These are phyloP conservation scores for Halophytophthora polymorphica DNA, from an alignment of 352 stramenopile species.

Conservation along the genomic window DNA sequence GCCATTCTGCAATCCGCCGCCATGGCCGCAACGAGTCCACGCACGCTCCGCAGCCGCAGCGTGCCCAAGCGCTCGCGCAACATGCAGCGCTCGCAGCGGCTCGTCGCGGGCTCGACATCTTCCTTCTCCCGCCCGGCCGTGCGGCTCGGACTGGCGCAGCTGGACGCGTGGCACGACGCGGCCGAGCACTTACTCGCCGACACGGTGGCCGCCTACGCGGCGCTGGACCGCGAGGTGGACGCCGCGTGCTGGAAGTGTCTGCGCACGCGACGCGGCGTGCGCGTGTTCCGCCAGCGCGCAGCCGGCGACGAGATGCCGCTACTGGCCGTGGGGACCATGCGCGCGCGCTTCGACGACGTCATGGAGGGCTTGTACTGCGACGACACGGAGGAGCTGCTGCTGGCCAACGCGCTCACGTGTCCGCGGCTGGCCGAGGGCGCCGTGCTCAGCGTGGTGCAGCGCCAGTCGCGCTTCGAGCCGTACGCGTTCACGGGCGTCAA, in stretches of 20 bases:
- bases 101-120: too few relatives aligned
- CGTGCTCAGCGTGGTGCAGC: constrained; percentile 33
- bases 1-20: too few relatives aligned
- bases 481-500: constrained; percentile 47
- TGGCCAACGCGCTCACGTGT: constrained; percentile 37
- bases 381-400: constrained; percentile 40
- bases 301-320: constrained; percentile 13
- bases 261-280: constrained; percentile 24
- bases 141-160: constrained; percentile 20
- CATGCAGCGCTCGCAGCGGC: too few relatives aligned
- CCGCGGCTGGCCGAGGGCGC: constrained; percentile 29
- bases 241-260: constrained; percentile 34
- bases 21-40: too few relatives aligned
- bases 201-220: constrained; percentile 33
- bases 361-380: constrained; percentile 40
- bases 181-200: constrained; percentile 28
- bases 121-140: constrained; percentile 4
- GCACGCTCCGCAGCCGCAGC: too few relatives aligned
- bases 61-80: too few relatives aligned
- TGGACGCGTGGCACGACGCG: constrained; percentile 35
- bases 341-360: constrained; percentile 41
- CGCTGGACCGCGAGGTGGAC: constrained; percentile 23
- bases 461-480: constrained; percentile 24
- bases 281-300: constrained; percentile 31
- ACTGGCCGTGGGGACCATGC: constrained; percentile 28